Conservation (phyloP, 2,329 filamentous ascomycete genomes). For the Macrophomina tecta region DNA sequence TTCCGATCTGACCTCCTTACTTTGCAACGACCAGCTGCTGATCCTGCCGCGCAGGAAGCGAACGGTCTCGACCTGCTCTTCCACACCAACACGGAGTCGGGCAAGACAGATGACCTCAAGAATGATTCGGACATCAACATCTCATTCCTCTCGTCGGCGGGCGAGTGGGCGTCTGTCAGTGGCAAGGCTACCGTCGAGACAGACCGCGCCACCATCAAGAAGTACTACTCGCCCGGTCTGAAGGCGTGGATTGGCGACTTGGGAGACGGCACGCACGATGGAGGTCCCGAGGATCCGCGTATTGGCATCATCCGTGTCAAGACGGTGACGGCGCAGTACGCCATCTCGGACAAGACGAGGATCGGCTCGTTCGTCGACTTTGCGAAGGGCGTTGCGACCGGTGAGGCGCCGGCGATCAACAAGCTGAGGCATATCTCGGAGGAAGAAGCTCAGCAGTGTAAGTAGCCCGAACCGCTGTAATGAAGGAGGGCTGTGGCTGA, state of each 20-base stretch:
- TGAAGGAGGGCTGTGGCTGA: conserved; percentile 18
- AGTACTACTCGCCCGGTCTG: conserved; percentile 71
- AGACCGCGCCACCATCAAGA: conserved; percentile 70
- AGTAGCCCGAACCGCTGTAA: conserved; percentile 3
- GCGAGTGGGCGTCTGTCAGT: conserved; percentile 88
- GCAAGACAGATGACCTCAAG: conserved; percentile 83
- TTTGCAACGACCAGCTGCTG: conserved; percentile 13
- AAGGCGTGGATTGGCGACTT: conserved; percentile 90
- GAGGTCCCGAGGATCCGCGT: conserved; percentile 78
- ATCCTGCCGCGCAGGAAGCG: conserved; percentile 64
- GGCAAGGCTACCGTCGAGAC: conserved; percentile 73
- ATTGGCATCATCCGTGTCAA: conserved; percentile 82
- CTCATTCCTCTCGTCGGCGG: conserved; percentile 75
- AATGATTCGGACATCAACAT: conserved; percentile 79
- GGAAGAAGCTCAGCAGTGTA: conserved; percentile 60
- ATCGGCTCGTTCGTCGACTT: conserved; percentile 72
- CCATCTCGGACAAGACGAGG: conserved; percentile 66
- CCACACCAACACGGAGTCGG: conserved; percentile 88
- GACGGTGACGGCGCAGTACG: conserved; percentile 74
- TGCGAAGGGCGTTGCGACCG: conserved; percentile 76
- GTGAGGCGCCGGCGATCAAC: conserved; percentile 74
- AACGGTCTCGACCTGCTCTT: conserved; percentile 84
- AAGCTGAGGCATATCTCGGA: conserved; percentile 76
- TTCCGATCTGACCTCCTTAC: not conserved
- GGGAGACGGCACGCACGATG: conserved; percentile 78